Conservation (phyloP, 192 early-diverging fungal species). For the Podila verticillata region DNA sequence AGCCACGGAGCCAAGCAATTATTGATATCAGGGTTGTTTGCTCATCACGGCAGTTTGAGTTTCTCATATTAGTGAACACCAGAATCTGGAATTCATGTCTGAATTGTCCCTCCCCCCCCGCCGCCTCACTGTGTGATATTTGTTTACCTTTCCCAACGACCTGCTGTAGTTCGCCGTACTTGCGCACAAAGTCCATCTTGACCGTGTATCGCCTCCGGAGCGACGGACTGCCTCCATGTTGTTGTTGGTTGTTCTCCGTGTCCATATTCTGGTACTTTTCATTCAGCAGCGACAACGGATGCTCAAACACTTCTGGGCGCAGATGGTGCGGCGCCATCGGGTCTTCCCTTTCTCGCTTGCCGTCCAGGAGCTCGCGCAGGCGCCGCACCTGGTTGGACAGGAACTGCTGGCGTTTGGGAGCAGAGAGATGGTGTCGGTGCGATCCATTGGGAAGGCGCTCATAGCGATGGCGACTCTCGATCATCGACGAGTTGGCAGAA, state of each 20-base stretch:
- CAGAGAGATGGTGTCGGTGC: conserved; percentile 37
- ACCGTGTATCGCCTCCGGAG: conserved; percentile 6
- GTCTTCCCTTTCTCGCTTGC: conserved; percentile 22
- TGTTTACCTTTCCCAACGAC: conserved; percentile 37
- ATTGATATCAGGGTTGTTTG: too few relatives aligned
- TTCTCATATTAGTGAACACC: background rate
- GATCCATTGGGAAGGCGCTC: conserved; percentile 27
- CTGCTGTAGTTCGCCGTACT: conserved; percentile 48
- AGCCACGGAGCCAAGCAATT: too few relatives aligned
- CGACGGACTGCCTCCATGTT: background rate
- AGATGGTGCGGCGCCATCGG: background rate
- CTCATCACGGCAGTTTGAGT: background rate
- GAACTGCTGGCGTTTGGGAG: conserved; percentile 37
- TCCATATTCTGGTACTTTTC: conserved; percentile 42
- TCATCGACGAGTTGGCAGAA: conserved; percentile 20
- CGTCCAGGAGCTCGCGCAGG: conserved; percentile 30
- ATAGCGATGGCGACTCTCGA: conserved; percentile 19
- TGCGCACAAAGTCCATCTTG: conserved; percentile 26
- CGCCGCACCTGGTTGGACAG: conserved; percentile 36
- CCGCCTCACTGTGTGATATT: background rate
- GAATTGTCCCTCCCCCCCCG: too few relatives aligned
- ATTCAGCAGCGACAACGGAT: conserved; percentile 30
- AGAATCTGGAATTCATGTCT: background rate
- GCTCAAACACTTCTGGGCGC: conserved; percentile 26
- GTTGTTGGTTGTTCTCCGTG: conserved; percentile 11